Percentiles rank a stretch among this genome's conserved stretches.
These are phyloP conservation scores for Colletotrichum sp. DNA, from an alignment of 2,329 filamentous ascomycete genomes.

Conservation along the genomic window DNA sequence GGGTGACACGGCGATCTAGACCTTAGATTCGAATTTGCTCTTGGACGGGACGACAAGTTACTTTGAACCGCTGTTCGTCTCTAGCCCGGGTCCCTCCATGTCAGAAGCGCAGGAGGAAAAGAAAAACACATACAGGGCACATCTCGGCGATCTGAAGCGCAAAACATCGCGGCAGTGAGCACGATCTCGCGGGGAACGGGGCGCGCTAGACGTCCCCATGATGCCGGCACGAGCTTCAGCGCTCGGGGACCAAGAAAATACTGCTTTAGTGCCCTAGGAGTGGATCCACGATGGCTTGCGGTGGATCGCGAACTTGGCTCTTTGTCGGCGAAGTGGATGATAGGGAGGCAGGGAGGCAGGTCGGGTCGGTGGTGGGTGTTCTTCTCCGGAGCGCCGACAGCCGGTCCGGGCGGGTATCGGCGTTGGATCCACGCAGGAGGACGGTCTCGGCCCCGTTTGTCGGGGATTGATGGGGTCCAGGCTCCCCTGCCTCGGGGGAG, in stretches of 20 bases:
- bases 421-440: background rate
- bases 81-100: background rate
- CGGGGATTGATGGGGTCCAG: background rate
- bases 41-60: background rate
- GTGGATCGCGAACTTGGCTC: background rate
- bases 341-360: background rate
- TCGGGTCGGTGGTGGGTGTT: background rate
- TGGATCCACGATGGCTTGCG: background rate
- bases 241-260: constrained; percentile 1
- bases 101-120: background rate
- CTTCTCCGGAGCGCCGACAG: constrained; percentile 4
- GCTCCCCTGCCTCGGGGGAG: background rate
- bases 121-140: background rate
- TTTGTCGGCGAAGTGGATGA: background rate
- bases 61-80: background rate
- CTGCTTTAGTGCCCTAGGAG: background rate
- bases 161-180: background rate
- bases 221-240: background rate
- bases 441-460: constrained; percentile 13
- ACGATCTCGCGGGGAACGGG: background rate
- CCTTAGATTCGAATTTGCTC: background rate
- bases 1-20: background rate
- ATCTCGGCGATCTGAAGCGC: background rate
- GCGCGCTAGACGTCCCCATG: background rate
- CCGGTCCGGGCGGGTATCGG: constrained; percentile 18